phyloP scores from a whole-genome alignment of 768 basidiomycete genomes.

The Lepiota brunneoincarnata region DNA sequence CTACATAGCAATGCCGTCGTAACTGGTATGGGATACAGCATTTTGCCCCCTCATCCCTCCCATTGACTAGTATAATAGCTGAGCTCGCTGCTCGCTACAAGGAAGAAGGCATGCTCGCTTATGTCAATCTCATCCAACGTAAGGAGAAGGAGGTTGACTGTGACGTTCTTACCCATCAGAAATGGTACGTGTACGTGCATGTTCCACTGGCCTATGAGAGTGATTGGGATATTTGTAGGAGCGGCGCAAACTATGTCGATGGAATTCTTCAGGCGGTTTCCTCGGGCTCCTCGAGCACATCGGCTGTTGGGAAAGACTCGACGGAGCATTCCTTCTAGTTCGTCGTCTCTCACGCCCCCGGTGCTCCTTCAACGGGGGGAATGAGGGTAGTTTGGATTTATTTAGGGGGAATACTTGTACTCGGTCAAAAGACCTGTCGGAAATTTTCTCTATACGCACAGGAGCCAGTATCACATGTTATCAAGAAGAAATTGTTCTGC shows the following conservation, averaged over 20 bases:
- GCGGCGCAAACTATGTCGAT: constrained; percentile 90
- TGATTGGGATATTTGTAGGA: constrained; percentile 44
- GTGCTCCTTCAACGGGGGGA: no score
- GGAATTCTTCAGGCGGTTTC: constrained; percentile 80
- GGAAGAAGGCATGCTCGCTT: constrained; percentile 89
- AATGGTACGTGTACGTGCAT: constrained; percentile 56
- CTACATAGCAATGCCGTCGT: constrained; percentile 80
- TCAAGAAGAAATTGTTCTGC: background rate
- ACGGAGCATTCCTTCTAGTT: constrained; percentile 80
- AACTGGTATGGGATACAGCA: constrained; percentile 52
- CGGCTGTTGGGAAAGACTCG: constrained; percentile 80
- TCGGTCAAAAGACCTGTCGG: no score
- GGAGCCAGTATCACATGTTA: no score
- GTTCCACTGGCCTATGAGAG: background rate
- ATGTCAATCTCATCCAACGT: constrained; percentile 83
- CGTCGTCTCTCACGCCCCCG: background rate
- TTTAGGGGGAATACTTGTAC: no score
- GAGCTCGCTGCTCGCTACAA: constrained; percentile 81
- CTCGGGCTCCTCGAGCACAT: constrained; percentile 87
- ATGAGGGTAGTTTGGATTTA: no score
- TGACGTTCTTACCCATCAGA: constrained; percentile 92
- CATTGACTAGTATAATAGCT: constrained; percentile 35
- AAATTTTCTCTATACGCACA: no score
- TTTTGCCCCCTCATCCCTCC: background rate
- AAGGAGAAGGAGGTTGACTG: constrained; percentile 88